These are phyloP conservation scores for Streptanthus diversifolius DNA, from an alignment of 345 rosid species.

Conservation along the genomic window DNA sequence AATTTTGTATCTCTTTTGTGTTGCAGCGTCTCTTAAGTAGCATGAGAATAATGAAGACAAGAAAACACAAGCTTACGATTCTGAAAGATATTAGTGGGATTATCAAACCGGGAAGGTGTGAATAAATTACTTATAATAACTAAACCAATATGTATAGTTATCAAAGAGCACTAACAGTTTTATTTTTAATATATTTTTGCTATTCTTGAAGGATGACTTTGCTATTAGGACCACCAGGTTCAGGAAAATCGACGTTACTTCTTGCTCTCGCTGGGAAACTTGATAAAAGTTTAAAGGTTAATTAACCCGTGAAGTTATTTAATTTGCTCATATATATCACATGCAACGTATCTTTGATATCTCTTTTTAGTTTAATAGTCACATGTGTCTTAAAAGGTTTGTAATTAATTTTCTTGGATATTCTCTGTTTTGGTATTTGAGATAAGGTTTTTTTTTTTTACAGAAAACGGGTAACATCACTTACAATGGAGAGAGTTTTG, in stretches of 20 bases:
- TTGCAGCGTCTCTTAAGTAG: slow-evolving; percentile 43
- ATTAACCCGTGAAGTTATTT: slow-evolving; percentile 31
- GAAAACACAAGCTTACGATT: slow-evolving; percentile 44
- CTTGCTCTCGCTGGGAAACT: slow-evolving; percentile 83
- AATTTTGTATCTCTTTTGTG: background rate
- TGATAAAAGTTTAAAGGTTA: slow-evolving; percentile 54
- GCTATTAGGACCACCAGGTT: slow-evolving; percentile 91
- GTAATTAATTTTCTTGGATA: background rate
- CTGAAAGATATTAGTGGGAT: slow-evolving; percentile 63
- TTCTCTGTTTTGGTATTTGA: background rate
- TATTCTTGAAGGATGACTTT: slow-evolving; percentile 67
- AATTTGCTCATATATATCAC: slow-evolving; percentile 16
- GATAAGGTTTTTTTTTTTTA: slow-evolving; percentile 5
- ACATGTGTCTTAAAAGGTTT: slow-evolving; percentile 8
- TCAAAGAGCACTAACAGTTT: background rate
- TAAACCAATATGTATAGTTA: background rate
- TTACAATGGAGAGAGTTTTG: slow-evolving; percentile 66
- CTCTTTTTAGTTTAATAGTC: slow-evolving; percentile 1
- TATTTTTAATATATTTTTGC: background rate
- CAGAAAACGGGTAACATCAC: slow-evolving; percentile 71
- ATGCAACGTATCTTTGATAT: slow-evolving; percentile 10
- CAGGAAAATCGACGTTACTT: slow-evolving; percentile 85
- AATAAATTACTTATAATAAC: background rate
- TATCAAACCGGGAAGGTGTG: slow-evolving; percentile 87
- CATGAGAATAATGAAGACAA: slow-evolving; percentile 48